A percentile compares a stretch with the other conserved stretches of the same genome.
Evolutionary conservation across 345 rosid species (phyloP).

Genomic region (Camelina neglecta): DNA sequence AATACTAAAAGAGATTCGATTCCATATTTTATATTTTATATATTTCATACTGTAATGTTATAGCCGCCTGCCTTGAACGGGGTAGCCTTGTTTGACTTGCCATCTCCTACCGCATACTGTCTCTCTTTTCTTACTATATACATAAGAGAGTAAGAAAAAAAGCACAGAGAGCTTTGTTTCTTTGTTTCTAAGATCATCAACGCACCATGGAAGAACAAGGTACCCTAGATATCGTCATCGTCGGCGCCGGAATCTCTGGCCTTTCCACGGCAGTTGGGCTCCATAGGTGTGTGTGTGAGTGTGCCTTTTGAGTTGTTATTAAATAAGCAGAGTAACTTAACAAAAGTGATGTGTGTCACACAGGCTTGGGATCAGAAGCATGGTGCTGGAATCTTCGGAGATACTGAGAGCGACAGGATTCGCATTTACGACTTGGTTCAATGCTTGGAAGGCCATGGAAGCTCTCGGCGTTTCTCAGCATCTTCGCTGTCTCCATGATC

Average conservation of each 20-base stretch:
- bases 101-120: conserved; percentile 2
- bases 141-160: conserved; percentile 11
- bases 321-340: conserved; percentile 3
- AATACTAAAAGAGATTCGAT: no score
- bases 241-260: conserved; percentile 75
- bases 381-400: conserved; percentile 72
- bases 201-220: conserved; percentile 38
- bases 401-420: conserved; percentile 62
- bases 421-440: conserved; percentile 56
- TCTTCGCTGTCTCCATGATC: conserved; percentile 52
- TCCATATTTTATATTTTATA: not conserved
- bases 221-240: conserved; percentile 53
- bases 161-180: conserved; percentile 11
- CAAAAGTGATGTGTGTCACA: conserved; percentile 14
- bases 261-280: conserved; percentile 70
- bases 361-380: conserved; percentile 73
- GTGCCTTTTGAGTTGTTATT: not conserved
- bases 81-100: conserved; percentile 40
- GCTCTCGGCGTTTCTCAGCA: conserved; percentile 58
- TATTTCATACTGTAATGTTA: no score
- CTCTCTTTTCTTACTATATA: not conserved
- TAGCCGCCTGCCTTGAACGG: conserved; percentile 31
- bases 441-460: conserved; percentile 82
- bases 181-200: conserved; percentile 8
- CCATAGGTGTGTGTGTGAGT: conserved; percentile 51